Base-by-base conservation (phyloP, 768 basidiomycete genomes). In the Mycena rebaudengoi region DNA sequence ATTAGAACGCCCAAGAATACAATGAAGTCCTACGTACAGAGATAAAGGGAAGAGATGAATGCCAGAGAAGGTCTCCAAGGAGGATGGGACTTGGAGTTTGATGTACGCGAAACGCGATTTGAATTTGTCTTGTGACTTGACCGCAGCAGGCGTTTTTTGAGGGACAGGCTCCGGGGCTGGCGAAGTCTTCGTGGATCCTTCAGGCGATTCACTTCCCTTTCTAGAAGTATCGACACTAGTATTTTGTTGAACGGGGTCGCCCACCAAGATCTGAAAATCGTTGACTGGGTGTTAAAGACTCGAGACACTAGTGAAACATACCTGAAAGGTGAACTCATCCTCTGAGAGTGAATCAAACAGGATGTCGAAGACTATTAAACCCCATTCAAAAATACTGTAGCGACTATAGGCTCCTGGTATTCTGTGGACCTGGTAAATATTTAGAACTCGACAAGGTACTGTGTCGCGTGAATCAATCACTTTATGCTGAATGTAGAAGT, bases 351-450 rank as follows among this genome's bases (percentile, higher is more conserved):
- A 87, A 71, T 95, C 93, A 67, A 87, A 94, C 14, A 86, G 60
- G 25, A 95, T 79, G 60, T 95, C 93, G 44, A 90, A 80, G 52
- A 90, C 71, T 57, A 95, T 92, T 48, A 95, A 85, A 8, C 80
- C 81, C 95, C 95, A 97, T 77, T 97, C 95, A 69, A 92, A 92
- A 76, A 96, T 90, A 44, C 90, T 87, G 70, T 96, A 97, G 41
- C 78, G 79, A 3, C 93, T 95, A 76, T 97, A 97, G 12, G 95
- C 95, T 73, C 95, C 94, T 1, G 94, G 91, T 68, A 94, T 79
- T 33, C 82, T 80, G 60, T 94, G 79, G 5, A 93, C n/a, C n/a
- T n/a, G n/a, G n/a, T n/a, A n/a, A n/a, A n/a, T n/a, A n/a, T n/a
- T n/a, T n/a, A n/a, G n/a, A n/a, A n/a, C n/a, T n/a, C n/a, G n/a